A percentile compares a stretch with the other conserved stretches of the same genome.
Evolutionary conservation across 2,329 filamentous ascomycete genomes (phyloP).

Genomic region (Myriosclerotinia duriaeana): DNA sequence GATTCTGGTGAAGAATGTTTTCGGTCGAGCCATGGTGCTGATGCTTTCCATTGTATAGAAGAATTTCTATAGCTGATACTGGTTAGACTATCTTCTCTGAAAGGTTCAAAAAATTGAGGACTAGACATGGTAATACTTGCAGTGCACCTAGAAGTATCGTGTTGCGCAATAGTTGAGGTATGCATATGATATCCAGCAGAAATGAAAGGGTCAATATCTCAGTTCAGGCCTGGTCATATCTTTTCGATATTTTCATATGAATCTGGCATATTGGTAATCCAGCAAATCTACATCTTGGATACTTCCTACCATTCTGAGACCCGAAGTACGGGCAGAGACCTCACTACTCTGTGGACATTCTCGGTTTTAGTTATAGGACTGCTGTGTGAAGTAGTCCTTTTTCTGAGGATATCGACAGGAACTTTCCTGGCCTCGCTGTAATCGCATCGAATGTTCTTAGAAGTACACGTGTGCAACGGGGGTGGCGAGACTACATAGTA

Average conservation of each 20-base stretch:
- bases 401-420: not conserved
- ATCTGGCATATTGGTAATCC: not conserved
- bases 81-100: not conserved
- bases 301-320: not conserved
- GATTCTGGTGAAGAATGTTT: no score
- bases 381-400: not conserved
- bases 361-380: no score
- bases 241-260: not conserved
- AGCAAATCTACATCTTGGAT: not conserved
- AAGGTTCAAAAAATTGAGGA: not conserved
- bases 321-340: not conserved
- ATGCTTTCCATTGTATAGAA: no score
- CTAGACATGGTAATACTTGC: not conserved
- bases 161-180: not conserved
- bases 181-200: not conserved
- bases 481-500: not conserved
- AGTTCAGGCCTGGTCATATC: not conserved
- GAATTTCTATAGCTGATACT: no score
- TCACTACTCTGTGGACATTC: not conserved
- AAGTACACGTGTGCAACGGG: conserved; percentile 1
- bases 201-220: not conserved
- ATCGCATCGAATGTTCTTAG: not conserved
- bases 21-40: no score
- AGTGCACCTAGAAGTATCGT: not conserved
- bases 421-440: conserved; percentile 1